Conservation (phyloP, 805 yeast genomes). For the Lachancea lanzarotensis region DNA sequence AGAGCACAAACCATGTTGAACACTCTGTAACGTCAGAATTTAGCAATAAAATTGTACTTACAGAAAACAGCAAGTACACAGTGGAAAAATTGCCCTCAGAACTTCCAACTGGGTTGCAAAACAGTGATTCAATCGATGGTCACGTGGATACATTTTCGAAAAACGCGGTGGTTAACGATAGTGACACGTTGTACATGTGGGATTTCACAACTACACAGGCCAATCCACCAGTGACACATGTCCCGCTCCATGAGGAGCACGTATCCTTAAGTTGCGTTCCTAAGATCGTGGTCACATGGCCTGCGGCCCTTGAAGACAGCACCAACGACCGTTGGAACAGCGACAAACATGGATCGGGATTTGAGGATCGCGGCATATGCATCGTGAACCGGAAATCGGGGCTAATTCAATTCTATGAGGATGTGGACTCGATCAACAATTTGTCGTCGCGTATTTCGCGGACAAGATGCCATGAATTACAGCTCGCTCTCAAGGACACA, state of each 20-base stretch:
- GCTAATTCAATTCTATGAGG: slow-evolving; percentile 59
- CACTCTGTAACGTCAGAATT: slow-evolving; percentile 4
- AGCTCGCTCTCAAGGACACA: slow-evolving; percentile 19
- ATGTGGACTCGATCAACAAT: slow-evolving; percentile 43
- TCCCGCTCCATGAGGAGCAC: slow-evolving; percentile 26
- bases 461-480: slow-evolving; percentile 22
- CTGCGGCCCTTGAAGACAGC: slow-evolving; percentile 24
- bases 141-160: slow-evolving; percentile 42
- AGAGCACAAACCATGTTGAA: slow-evolving; percentile 5
- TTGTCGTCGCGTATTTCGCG: slow-evolving; percentile 24
- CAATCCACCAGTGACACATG: slow-evolving; percentile 37
- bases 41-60: slow-evolving; percentile 15
- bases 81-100: slow-evolving; percentile 20
- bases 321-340: neutral
- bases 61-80: slow-evolving; percentile 28
- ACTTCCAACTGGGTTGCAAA: neutral
- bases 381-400: slow-evolving; percentile 58
- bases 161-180: slow-evolving; percentile 45
- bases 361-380: slow-evolving; percentile 45
- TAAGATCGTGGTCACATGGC: slow-evolving; percentile 26
- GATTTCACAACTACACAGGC: slow-evolving; percentile 55
- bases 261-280: slow-evolving; percentile 18
- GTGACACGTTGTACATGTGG: slow-evolving; percentile 60
- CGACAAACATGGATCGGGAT: slow-evolving; percentile 29
- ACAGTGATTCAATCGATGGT: slow-evolving; percentile 31